phyloP scores from a whole-genome alignment of 2,329 filamentous ascomycete genomes.

The Aureobasidium zeae region DNA sequence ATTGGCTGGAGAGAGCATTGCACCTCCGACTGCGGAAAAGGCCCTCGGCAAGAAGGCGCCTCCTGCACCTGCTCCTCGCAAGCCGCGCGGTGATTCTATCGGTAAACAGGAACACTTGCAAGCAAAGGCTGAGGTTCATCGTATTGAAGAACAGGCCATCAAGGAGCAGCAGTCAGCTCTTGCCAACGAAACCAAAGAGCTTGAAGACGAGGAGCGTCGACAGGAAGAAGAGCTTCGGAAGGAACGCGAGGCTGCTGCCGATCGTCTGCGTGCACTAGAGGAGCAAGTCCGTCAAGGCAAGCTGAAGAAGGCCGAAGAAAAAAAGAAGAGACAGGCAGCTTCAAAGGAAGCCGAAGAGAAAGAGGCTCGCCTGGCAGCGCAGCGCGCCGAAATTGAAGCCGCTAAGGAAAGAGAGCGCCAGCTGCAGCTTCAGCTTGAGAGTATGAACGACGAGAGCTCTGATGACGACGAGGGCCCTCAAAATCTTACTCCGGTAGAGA shows the following conservation, averaged over 20 bases:
- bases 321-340: conserved; percentile 81
- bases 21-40: conserved; percentile 46
- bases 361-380: conserved; percentile 71
- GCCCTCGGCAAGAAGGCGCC: conserved; percentile 41
- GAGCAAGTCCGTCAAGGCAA: conserved; percentile 91
- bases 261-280: conserved; percentile 78
- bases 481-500: conserved; percentile 56
- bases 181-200: conserved; percentile 58
- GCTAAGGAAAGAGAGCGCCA: conserved; percentile 84
- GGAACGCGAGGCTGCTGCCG: conserved; percentile 71
- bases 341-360: conserved; percentile 80
- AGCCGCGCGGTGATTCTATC: conserved; percentile 49
- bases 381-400: conserved; percentile 84
- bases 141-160: conserved; percentile 52
- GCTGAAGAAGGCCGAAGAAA: conserved; percentile 92
- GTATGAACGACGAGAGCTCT: conserved; percentile 64
- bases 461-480: conserved; percentile 75
- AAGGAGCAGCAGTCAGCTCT: conserved; percentile 67
- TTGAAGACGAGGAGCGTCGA: conserved; percentile 67
- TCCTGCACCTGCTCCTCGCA: conserved; percentile 61
- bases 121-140: conserved; percentile 48
- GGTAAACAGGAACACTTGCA: conserved; percentile 44
- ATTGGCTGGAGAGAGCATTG: conserved; percentile 64
- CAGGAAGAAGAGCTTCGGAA: conserved; percentile 73
- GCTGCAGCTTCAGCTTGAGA: conserved; percentile 78